These are phyloP conservation scores for Graphium sp. DNA, from an alignment of 2,329 filamentous ascomycete genomes.

Conservation along the genomic window DNA sequence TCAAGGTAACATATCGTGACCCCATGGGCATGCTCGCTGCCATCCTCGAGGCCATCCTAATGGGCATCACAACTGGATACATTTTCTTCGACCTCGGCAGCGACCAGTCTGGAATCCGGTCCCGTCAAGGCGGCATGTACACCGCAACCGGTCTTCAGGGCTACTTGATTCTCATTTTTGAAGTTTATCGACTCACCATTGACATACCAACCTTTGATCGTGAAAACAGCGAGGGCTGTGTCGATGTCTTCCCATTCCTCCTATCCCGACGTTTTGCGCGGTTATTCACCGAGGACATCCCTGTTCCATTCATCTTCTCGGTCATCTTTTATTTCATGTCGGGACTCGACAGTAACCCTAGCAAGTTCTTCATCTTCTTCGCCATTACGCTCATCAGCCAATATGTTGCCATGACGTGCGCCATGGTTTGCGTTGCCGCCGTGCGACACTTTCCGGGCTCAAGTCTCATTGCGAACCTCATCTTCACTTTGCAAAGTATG, in stretches of 20 bases:
- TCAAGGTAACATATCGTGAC: conserved; percentile 59
- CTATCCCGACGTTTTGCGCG: conserved; percentile 53
- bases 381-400: conserved; percentile 51
- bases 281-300: conserved; percentile 53
- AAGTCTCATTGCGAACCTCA: conserved; percentile 55
- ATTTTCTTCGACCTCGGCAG: conserved; percentile 51
- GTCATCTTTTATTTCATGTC: conserved; percentile 66
- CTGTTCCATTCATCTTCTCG: conserved; percentile 54
- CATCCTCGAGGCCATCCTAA: conserved; percentile 50
- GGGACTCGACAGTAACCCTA: conserved; percentile 46
- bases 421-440: conserved; percentile 48
- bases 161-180: conserved; percentile 61
- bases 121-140: conserved; percentile 56
- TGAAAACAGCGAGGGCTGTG: conserved; percentile 56
- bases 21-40: conserved; percentile 59
- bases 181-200: conserved; percentile 57
- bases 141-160: conserved; percentile 56
- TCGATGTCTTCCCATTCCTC: conserved; percentile 52
- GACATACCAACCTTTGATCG: conserved; percentile 65
- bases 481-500: conserved; percentile 57
- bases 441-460: conserved; percentile 53
- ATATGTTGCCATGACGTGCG: conserved; percentile 57
- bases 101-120: conserved; percentile 55
- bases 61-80: conserved; percentile 58
- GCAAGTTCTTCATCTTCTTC: conserved; percentile 58